These are phyloP conservation scores for Ciborinia camelliae DNA, from an alignment of 2,329 filamentous ascomycete species.

Conservation along the genomic window DNA sequence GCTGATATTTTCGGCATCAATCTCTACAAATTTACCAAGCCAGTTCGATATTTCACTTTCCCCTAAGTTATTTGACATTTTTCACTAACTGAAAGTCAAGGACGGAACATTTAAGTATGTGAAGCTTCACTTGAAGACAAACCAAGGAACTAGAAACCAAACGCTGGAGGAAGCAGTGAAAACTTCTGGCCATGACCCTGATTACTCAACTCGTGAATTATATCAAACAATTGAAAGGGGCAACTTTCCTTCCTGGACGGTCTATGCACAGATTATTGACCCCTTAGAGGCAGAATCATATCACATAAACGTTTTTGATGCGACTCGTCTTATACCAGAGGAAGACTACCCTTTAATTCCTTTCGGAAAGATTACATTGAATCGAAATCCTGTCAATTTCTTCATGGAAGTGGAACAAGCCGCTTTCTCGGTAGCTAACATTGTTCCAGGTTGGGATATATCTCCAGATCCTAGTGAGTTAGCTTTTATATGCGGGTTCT, in stretches of 20 bases:
- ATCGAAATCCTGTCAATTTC: conserved; percentile 53
- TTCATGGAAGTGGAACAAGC: conserved; percentile 65
- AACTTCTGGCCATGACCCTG: conserved; percentile 42
- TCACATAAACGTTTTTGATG: conserved; percentile 51
- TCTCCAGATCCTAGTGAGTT: conserved; percentile 55
- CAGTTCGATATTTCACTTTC: neutral
- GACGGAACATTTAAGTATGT: conserved; percentile 53
- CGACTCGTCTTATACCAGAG: conserved; percentile 53
- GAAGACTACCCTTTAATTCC: conserved; percentile 45
- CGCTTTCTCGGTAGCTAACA: conserved; percentile 62
- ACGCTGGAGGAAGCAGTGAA: conserved; percentile 46
- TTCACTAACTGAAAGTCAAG: neutral
- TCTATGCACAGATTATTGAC: conserved; percentile 51
- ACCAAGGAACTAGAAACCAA: conserved; percentile 51
- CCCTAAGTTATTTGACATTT: neutral
- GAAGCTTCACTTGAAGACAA: conserved; percentile 50
- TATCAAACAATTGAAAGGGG: conserved; percentile 51
- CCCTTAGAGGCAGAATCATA: conserved; percentile 50
- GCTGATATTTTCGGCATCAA: neutral
- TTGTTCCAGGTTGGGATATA: conserved; percentile 63
- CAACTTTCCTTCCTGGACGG: conserved; percentile 52
- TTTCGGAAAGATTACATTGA: conserved; percentile 48
- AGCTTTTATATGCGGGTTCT: neutral
- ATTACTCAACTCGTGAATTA: conserved; percentile 50
- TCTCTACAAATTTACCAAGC: neutral